phyloP scores from a whole-genome alignment of 805 yeast genomes.

The Saccharomycopsis selenospora region DNA sequence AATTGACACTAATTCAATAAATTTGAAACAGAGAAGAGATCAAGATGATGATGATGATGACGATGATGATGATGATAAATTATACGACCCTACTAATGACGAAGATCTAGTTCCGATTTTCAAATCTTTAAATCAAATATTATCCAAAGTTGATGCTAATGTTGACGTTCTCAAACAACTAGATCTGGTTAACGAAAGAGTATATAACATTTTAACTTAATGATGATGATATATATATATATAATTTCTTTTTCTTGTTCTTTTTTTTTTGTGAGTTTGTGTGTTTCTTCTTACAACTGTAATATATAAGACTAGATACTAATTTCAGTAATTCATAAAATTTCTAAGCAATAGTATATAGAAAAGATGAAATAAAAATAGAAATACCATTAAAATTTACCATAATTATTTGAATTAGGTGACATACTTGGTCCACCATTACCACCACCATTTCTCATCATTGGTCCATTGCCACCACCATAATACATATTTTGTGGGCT shows the following conservation, averaged over 20 bases:
- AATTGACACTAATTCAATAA: neutral
- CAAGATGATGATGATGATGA: neutral
- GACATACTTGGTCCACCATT: slow-evolving; percentile 6
- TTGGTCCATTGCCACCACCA: neutral
- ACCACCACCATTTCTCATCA: neutral
- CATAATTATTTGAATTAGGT: slow-evolving; percentile 11
- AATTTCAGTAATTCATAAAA: slow-evolving; percentile 4
- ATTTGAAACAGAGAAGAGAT: neutral
- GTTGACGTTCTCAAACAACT: slow-evolving; percentile 10
- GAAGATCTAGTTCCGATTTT: slow-evolving; percentile 3
- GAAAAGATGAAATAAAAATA: neutral
- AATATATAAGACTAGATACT: neutral
- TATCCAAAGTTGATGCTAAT: slow-evolving; percentile 8
- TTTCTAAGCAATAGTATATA: neutral
- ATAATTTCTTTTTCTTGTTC: neutral
- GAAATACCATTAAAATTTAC: slow-evolving; percentile 1
- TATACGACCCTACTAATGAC: slow-evolving; percentile 3
- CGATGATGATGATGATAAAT: neutral
- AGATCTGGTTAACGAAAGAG: neutral
- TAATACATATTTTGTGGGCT: neutral
- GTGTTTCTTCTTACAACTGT: neutral
- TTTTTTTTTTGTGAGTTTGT: neutral
- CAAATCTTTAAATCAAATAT: neutral
- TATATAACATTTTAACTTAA: slow-evolving; percentile 3
- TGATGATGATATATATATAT: neutral